Percentiles rank a stretch among this genome's conserved stretches.
phyloP scores from a whole-genome alignment of 2,329 filamentous ascomycete species.

The Aspergillus flavus region DNA sequence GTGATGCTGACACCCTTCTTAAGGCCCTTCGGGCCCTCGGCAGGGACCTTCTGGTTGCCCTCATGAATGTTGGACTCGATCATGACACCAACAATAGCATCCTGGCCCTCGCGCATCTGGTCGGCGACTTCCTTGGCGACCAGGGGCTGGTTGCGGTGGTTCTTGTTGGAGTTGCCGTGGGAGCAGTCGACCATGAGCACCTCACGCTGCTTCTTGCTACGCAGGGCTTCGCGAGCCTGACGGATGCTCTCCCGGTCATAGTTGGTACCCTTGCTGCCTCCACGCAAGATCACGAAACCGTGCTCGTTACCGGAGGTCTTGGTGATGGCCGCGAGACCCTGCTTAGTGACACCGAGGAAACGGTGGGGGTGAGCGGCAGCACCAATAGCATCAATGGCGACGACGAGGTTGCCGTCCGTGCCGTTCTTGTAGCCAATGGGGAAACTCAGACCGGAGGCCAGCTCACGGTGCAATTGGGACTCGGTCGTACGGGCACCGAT shows the following conservation, averaged over 20 bases:
- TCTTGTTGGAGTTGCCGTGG: constrained; percentile 96
- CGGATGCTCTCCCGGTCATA: constrained; percentile 85
- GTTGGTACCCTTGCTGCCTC: constrained; percentile 90
- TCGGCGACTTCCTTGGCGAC: constrained; percentile 81
- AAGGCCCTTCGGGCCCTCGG: constrained; percentile 74
- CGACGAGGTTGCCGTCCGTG: constrained; percentile 86
- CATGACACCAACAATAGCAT: constrained; percentile 92
- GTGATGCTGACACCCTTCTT: constrained; percentile 94
- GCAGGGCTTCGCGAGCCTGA: constrained; percentile 74
- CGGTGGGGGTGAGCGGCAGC: constrained; percentile 70
- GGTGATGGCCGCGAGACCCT: constrained; percentile 92
- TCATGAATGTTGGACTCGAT: constrained; percentile 98
- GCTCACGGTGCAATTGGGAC: constrained; percentile 92
- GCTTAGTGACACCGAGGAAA: constrained; percentile 98
- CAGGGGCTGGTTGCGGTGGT: constrained; percentile 96
- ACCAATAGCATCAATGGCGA: constrained; percentile 95
- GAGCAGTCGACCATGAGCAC: constrained; percentile 99
- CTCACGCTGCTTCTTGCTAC: constrained; percentile 79
- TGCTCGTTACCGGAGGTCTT: constrained; percentile 93
- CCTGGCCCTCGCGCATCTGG: constrained; percentile 85
- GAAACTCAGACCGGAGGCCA: constrained; percentile 93
- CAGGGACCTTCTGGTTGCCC: constrained; percentile 82
- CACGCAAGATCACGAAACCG: constrained; percentile 93
- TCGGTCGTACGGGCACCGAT: constrained; percentile 96
- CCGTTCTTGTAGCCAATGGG: constrained; percentile 99